Conservation (phyloP, 805 yeast species). For the Myxozyma neotropica region DNA sequence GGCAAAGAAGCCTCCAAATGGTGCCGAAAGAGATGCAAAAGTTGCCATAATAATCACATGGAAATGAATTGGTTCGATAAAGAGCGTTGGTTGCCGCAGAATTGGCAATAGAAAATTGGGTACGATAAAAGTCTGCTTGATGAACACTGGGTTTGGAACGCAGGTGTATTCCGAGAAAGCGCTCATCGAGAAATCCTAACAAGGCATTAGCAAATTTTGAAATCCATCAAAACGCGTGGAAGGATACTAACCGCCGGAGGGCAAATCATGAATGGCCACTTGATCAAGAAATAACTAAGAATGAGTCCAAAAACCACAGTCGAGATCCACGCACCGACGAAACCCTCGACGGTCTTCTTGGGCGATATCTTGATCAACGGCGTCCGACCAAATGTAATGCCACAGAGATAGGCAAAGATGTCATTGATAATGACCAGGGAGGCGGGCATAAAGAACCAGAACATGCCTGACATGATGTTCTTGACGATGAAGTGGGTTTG, state of each 20-base stretch:
- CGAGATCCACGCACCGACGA: constrained; percentile 95
- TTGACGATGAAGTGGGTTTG: constrained; percentile 92
- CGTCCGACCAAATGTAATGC: constrained; percentile 92
- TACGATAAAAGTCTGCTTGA: constrained; percentile 73
- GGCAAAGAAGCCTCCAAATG: constrained; percentile 98
- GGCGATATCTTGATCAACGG: constrained; percentile 93
- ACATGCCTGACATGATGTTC: constrained; percentile 86
- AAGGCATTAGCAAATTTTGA: background rate
- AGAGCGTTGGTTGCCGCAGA: constrained; percentile 39
- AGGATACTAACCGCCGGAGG: constrained; percentile 54
- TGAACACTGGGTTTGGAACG: constrained; percentile 84
- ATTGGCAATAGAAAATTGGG: constrained; percentile 66
- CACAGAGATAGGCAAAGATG: constrained; percentile 94
- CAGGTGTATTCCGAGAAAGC: constrained; percentile 64
- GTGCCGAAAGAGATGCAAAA: constrained; percentile 95
- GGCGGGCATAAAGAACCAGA: constrained; percentile 93
- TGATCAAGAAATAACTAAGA: constrained; percentile 64
- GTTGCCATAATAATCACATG: constrained; percentile 85
- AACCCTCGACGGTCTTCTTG: constrained; percentile 96
- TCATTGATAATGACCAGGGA: constrained; percentile 91
- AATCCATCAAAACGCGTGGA: background rate
- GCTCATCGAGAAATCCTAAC: constrained; percentile 22
- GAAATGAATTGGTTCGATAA: constrained; percentile 77
- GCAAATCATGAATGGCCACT: constrained; percentile 77
- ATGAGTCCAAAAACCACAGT: constrained; percentile 74